Conservation (phyloP, 768 basidiomycete genomes). For the Lactarius psammicola region DNA sequence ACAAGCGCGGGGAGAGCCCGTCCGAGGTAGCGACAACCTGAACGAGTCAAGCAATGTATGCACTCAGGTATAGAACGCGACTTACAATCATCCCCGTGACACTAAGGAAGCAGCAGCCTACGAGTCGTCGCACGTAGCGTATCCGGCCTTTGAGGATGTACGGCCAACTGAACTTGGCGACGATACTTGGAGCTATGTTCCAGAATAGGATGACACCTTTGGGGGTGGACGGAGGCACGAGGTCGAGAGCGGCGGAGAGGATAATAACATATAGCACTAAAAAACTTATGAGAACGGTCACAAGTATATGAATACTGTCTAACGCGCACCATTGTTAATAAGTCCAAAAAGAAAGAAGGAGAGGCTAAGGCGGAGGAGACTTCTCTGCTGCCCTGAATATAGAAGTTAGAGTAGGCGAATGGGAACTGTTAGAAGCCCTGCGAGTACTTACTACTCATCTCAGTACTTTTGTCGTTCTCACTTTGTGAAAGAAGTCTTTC, state of each 20-base stretch:
- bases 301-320: background rate
- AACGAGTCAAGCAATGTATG: background rate
- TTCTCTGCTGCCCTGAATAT: constrained; percentile 17
- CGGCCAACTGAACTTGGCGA: constrained; percentile 91
- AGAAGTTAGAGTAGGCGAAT: background rate
- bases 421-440: background rate
- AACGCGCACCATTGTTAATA: constrained; percentile 76
- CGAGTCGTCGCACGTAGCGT: constrained; percentile 70
- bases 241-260: constrained; percentile 90
- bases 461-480: background rate
- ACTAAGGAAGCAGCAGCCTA: constrained; percentile 73
- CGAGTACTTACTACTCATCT: constrained; percentile 10
- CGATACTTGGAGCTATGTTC: constrained; percentile 86
- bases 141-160: constrained; percentile 86
- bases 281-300: constrained; percentile 10
- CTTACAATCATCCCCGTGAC: constrained; percentile 86
- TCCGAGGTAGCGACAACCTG: constrained; percentile 28
- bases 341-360: constrained; percentile 93
- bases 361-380: constrained; percentile 41
- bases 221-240: constrained; percentile 88
- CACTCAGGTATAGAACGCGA: constrained; percentile 14
- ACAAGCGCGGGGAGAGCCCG: constrained; percentile 21
- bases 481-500: constrained; percentile 6
- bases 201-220: constrained; percentile 95
- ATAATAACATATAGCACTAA: constrained; percentile 94